phyloP scores from a whole-genome alignment of 2,329 filamentous ascomycete species.

The Pochonia chlamydosporia region DNA sequence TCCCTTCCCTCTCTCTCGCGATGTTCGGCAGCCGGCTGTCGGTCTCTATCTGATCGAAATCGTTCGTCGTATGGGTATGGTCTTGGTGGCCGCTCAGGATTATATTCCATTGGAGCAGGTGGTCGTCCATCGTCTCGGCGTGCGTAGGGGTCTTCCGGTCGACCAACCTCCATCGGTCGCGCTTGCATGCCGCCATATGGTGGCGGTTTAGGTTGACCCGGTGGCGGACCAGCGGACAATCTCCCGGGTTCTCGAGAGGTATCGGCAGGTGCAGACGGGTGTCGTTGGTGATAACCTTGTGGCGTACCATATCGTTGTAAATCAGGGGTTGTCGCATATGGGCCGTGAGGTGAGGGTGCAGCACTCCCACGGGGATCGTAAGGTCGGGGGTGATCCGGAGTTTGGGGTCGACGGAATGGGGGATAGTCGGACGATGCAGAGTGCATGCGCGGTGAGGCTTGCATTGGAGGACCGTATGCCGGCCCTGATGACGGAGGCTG shows the following conservation, averaged over 20 bases:
- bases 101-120: constrained; percentile 40
- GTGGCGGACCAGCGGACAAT: constrained; percentile 34
- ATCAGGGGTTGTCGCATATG: constrained; percentile 54
- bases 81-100: constrained; percentile 43
- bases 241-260: constrained; percentile 33
- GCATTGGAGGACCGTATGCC: constrained; percentile 41
- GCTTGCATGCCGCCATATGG: constrained; percentile 38
- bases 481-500: constrained; percentile 35
- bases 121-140: constrained; percentile 43
- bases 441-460: constrained; percentile 52
- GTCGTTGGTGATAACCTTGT: constrained; percentile 47
- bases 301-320: constrained; percentile 54
- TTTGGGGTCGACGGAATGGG: constrained; percentile 62
- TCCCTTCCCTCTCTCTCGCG: constrained; percentile 38
- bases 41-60: constrained; percentile 43
- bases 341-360: constrained; percentile 42
- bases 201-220: constrained; percentile 43
- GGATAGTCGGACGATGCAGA: constrained; percentile 53
- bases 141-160: constrained; percentile 37
- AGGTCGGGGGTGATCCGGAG: constrained; percentile 60
- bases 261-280: constrained; percentile 42
- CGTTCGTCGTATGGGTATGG: constrained; percentile 46
- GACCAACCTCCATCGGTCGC: constrained; percentile 41
- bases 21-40: constrained; percentile 37
- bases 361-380: constrained; percentile 43